Percentiles rank a stretch among this genome's conserved stretches.
These are phyloP conservation scores for Phytophthora boehmeriae DNA, from an alignment of 352 stramenopile species.

Conservation along the genomic window DNA sequence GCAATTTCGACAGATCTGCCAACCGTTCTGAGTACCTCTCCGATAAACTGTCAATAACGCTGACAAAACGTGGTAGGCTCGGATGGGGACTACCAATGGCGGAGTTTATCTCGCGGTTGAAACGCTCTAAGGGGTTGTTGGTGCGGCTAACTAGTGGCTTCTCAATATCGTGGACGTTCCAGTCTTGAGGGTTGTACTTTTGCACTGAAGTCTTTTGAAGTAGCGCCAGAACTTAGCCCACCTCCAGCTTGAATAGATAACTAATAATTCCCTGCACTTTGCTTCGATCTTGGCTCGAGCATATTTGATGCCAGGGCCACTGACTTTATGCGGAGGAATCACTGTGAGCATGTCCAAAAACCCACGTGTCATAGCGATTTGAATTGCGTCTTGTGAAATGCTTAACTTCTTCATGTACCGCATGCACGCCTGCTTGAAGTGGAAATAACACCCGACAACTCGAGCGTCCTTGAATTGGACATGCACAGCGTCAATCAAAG, in stretches of 20 bases:
- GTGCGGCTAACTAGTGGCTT: slow-evolving; percentile 2
- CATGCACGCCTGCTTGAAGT: slow-evolving; percentile 6
- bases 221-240: neutral
- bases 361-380: neutral
- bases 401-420: slow-evolving; percentile 1
- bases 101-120: slow-evolving; percentile 2
- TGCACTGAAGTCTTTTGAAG: neutral
- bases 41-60: slow-evolving; percentile 1
- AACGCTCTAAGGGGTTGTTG: slow-evolving; percentile 3
- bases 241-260: neutral
- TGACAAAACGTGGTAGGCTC: neutral
- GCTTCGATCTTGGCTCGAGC: neutral
- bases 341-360: slow-evolving; percentile 3
- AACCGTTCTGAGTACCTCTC: neutral
- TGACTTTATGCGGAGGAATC: slow-evolving; percentile 1
- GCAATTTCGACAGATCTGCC: neutral
- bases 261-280: neutral
- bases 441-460: no score
- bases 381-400: neutral
- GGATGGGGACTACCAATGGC: neutral
- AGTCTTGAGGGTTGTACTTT: slow-evolving; percentile 1
- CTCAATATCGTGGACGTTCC: slow-evolving; percentile 1
- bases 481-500: slow-evolving; percentile 2
- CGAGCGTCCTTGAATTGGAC: slow-evolving; percentile 2
- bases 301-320: slow-evolving; percentile 1